Conservation (phyloP, 345 rosid genomes). For the Melaleuca quinquenervia region DNA sequence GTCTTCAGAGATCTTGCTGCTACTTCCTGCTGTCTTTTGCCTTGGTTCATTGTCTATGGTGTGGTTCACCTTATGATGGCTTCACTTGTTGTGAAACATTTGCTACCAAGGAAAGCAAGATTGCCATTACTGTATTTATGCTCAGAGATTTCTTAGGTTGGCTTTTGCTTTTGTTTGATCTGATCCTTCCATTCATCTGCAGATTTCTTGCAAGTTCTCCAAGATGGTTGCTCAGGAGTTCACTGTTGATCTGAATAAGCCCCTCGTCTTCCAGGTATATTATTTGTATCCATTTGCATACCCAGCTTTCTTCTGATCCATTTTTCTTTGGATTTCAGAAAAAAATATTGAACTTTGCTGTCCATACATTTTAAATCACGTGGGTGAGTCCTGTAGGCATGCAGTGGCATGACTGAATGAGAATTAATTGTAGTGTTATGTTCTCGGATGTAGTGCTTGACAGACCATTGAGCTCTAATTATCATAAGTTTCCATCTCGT, state of each 20-base stretch:
- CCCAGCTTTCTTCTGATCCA: background rate
- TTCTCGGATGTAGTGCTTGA: background rate
- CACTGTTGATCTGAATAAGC: slow-evolving; percentile 74
- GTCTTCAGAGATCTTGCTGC: background rate
- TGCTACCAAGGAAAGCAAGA: background rate
- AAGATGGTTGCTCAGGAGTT: slow-evolving; percentile 78
- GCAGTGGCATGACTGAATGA: background rate
- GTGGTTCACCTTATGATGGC: background rate
- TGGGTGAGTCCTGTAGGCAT: background rate
- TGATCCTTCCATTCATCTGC: background rate
- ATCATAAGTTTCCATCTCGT: background rate
- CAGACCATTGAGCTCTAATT: background rate
- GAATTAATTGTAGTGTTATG: background rate
- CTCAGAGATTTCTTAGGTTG: background rate
- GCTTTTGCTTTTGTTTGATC: background rate
- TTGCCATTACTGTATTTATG: background rate
- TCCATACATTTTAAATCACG: background rate
- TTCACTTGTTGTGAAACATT: background rate
- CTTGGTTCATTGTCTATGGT: background rate
- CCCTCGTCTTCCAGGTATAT: slow-evolving; percentile 88
- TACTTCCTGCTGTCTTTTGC: background rate
- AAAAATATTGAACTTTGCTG: no score
- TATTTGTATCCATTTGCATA: background rate
- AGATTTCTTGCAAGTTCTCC: slow-evolving; percentile 8
- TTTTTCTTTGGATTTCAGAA: background rate